Percentiles rank a stretch among this genome's conserved stretches.
phyloP scores from a whole-genome alignment of 169 alveolate genomes.

The Plasmodium berghei region DNA sequence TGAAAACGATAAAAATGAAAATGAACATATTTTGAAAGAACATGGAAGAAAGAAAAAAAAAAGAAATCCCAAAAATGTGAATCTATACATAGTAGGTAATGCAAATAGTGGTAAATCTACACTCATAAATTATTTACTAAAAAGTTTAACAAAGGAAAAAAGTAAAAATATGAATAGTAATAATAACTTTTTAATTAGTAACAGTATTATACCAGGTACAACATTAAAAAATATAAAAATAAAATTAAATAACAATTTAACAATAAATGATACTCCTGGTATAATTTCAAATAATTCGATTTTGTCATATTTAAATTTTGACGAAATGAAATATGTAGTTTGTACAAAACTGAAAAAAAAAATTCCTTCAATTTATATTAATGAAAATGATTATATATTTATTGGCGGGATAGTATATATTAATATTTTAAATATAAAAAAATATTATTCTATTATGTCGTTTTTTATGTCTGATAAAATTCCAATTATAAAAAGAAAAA shows the following conservation, averaged over 20 bases:
- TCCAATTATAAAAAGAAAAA: constrained; percentile 70
- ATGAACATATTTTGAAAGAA: not conserved
- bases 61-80: constrained; percentile 16
- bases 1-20: not conserved
- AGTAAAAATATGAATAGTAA: not conserved
- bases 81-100: constrained; percentile 61
- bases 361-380: constrained; percentile 50
- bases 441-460: constrained; percentile 43
- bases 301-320: constrained; percentile 78
- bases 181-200: constrained; percentile 29
- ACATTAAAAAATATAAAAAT: constrained; percentile 81
- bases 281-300: constrained; percentile 80
- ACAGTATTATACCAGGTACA: constrained; percentile 86
- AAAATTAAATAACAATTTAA: constrained; percentile 76
- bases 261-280: constrained; percentile 87
- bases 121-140: constrained; percentile 52
- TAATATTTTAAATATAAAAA: constrained; percentile 63
- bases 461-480: constrained; percentile 68
- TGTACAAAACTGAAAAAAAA: constrained; percentile 67
- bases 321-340: constrained; percentile 77
- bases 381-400: constrained; percentile 72
- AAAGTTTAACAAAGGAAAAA: constrained; percentile 17
- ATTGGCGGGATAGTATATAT: constrained; percentile 67
- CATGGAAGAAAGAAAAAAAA: not conserved
- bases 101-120: constrained; percentile 72